Percentiles rank a stretch among this genome's conserved stretches.
These are phyloP conservation scores for Ceratocystis colombiana DNA, from an alignment of 2,329 filamentous ascomycete genomes.

Conservation along the genomic window DNA sequence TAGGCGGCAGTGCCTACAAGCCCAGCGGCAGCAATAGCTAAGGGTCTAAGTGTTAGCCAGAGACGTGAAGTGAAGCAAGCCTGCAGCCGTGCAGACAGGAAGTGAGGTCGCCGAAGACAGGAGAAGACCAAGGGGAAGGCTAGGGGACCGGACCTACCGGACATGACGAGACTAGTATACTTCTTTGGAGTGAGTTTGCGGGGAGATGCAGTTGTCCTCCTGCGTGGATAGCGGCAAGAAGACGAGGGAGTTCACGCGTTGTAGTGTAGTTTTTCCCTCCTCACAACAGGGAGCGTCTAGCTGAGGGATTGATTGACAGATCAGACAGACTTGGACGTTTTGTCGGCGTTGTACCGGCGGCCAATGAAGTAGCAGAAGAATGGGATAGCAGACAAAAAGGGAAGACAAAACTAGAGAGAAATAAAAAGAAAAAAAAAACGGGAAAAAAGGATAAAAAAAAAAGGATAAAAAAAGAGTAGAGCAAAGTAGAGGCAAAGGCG, in stretches of 20 bases:
- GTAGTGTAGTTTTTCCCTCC: not conserved
- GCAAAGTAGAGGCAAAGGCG: too few relatives aligned
- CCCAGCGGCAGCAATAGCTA: slow-evolving; percentile 36
- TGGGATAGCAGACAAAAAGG: not conserved
- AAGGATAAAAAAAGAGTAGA: not conserved
- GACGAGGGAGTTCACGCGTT: slow-evolving; percentile 2
- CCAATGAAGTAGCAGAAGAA: not conserved
- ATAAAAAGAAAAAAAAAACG: not conserved
- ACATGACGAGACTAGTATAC: not conserved
- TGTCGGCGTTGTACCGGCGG: not conserved
- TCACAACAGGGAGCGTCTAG: not conserved
- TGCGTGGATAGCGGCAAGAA: not conserved
- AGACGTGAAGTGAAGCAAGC: not conserved
- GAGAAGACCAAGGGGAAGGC: not conserved
- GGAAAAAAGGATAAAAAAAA: not conserved
- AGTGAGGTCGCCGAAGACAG: not conserved
- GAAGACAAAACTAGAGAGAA: not conserved
- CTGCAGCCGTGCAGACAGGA: not conserved
- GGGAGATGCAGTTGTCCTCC: not conserved
- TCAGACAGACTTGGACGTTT: not conserved
- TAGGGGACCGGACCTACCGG: not conserved
- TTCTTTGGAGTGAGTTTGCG: not conserved
- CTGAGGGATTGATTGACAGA: not conserved
- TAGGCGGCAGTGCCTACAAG: slow-evolving; percentile 60
- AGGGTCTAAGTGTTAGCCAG: slow-evolving; percentile 6